Base-by-base conservation (phyloP, 768 basidiomycete species). In the Xerocomellus intermedius region DNA sequence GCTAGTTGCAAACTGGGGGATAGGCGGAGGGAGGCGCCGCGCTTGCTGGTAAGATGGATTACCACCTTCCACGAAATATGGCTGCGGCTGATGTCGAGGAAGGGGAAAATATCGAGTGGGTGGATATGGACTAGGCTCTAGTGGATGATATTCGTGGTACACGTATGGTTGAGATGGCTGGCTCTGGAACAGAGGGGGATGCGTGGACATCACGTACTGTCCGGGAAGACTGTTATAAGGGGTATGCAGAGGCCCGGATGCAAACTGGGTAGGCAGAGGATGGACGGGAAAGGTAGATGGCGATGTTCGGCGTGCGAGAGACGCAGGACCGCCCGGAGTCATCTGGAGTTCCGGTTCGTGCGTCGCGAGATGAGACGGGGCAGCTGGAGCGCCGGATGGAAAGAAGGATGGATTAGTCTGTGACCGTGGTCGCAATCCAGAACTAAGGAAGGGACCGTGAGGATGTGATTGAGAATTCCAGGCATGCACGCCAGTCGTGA, bases 131-230 rank as follows among this genome's bases (percentile, higher is more conserved):
- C 57, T 68, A 48, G 64, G 66, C 46, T 79, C 81, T 32, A 63
- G 58, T 21, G 49, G 50, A 43, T 70, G 57, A 58, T 74, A 78
- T 30, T 67, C 57, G 38, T 73, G 77, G 53, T 72, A 71, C 42
- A 74, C 56, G 51, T 77, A 56, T 3, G 56, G 52, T 26, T 62
- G 67, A 28, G 55, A 78, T 6, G 63, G 65, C 56, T 77, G 66
- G 32, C 54, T 71, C 52, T 52, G 54, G 42, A 54, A 54, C 7
- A 24, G 43, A 50, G 72, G 69, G 22, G 74, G 73, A 61, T 76
- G 79, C 3, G 74, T 56, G 60, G 80, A 69, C 67, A 80, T 71
- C 63, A 74, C 67, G 71, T 83, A 83, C 68, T 75, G 80, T 51
- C 76, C 75, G 26, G 72, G 64, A 55, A 76, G 79, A 61, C 63